Evolutionary conservation across 345 rosid species (phyloP).

Genomic region (Erysimum cheiranthoides): DNA sequence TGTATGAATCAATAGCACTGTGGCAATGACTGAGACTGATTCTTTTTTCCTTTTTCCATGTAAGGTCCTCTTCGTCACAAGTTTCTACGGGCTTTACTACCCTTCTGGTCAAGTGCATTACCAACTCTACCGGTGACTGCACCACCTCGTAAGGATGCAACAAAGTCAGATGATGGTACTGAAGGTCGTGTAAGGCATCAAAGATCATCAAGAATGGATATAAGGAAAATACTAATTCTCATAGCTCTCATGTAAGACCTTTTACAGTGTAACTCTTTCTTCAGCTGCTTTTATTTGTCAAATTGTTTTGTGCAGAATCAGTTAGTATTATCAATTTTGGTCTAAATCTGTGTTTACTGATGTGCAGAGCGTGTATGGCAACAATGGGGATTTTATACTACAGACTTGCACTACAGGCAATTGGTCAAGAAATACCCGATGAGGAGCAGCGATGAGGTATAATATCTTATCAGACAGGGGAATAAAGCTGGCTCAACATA

Average conservation of each 20-base stretch:
- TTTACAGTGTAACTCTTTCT: constrained; percentile 1
- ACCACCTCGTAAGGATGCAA: constrained; percentile 79
- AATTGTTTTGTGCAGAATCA: neutral
- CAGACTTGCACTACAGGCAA: constrained; percentile 84
- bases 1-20: neutral
- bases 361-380: constrained; percentile 96
- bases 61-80: constrained; percentile 87
- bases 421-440: constrained; percentile 57
- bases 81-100: constrained; percentile 90
- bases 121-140: constrained; percentile 98
- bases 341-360: constrained; percentile 16
- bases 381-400: constrained; percentile 97
- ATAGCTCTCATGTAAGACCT: constrained; percentile 88
- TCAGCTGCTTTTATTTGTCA: neutral
- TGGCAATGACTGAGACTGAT: constrained; percentile 4
- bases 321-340: neutral
- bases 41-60: constrained; percentile 16
- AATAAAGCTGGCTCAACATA: constrained; percentile 34
- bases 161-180: constrained; percentile 64
- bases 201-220: constrained; percentile 82
- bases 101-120: constrained; percentile 98
- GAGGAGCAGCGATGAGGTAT: constrained; percentile 66
- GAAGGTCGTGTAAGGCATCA: constrained; percentile 76
- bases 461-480: neutral
- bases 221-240: constrained; percentile 80